Base-by-base conservation (phyloP, 305 asterid species). In the Fraxinus angustifolia region DNA sequence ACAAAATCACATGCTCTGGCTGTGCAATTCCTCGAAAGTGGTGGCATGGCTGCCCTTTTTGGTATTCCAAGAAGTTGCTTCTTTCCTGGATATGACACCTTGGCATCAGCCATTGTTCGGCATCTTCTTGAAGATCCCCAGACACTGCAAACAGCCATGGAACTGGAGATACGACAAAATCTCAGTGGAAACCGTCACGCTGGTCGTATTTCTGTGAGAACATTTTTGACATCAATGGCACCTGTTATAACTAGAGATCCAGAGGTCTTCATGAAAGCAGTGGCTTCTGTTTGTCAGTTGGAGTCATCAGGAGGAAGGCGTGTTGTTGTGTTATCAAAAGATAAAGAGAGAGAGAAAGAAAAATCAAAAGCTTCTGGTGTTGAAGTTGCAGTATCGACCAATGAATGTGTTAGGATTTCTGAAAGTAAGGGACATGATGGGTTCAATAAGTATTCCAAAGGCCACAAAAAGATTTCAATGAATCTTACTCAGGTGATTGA, bases 61-160 rank as follows among this genome's bases (percentile, higher is more conserved):
- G 90, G 93, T 80, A 91, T 96, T 85, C 98, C 99, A 72, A 93
- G 91, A 84, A 89, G 92, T 85, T 93, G 96, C 79, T 93, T 94
- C 84, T 96, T 96, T 87, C 98, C 98, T 31, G 98, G 99, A 68
- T 96, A 91, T 88, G 99, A 94, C 81, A 91, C 97, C 74, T 87
- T 94, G 87, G 97, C 98, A 74, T 96, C 98, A 86, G 92, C 98
- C 76, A 96, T 96, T 67, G 91, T 94, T 81, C 88, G 98, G 67
- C 99, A 96, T 91, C 98, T 96, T 82, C 90, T 96, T 84, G 99
- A 96, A 89, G 99, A 96, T 89, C 98, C 99, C 83, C 97, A 92
- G 83, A 94, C 99, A 21, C 87, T 96, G 88, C 99, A 94, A 86
- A 90, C 97, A 77, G 99, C 99, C 83, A 96, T 96, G 98, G 99